These are phyloP conservation scores for Wickerhamiella vanderwaltii DNA, from an alignment of 805 yeast genomes.

Conservation along the genomic window DNA sequence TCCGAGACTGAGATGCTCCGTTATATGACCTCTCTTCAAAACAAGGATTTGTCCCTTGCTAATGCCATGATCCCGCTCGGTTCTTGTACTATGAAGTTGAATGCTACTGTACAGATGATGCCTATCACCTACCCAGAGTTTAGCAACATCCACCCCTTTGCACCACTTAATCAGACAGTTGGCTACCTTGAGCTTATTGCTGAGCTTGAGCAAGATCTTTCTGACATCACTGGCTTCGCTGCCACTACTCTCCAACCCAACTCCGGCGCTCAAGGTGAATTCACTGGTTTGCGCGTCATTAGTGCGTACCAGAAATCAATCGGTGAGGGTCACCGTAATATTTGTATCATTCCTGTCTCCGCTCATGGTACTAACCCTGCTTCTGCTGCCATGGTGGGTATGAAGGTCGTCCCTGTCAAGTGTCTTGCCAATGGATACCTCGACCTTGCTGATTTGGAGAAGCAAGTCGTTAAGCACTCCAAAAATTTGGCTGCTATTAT, in stretches of 20 bases:
- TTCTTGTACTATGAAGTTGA: slow-evolving; percentile 95
- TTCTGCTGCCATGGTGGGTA: slow-evolving; percentile 93
- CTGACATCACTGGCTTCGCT: slow-evolving; percentile 86
- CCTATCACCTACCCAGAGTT: slow-evolving; percentile 94
- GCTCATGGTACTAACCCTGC: slow-evolving; percentile 99
- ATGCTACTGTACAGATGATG: slow-evolving; percentile 89
- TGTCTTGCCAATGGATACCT: slow-evolving; percentile 78
- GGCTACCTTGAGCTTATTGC: slow-evolving; percentile 69
- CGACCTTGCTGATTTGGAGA: slow-evolving; percentile 62
- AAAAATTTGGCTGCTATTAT: slow-evolving; percentile 75
- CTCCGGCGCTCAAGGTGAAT: slow-evolving; percentile 98
- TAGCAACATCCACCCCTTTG: slow-evolving; percentile 81
- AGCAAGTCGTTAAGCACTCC: slow-evolving; percentile 57
- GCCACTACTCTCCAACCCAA: slow-evolving; percentile 91
- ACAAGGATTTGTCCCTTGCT: slow-evolving; percentile 83
- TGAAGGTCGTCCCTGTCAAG: slow-evolving; percentile 85
- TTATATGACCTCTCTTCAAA: slow-evolving; percentile 72
- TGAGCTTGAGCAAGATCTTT: slow-evolving; percentile 73
- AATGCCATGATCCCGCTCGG: slow-evolving; percentile 97
- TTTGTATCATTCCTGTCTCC: slow-evolving; percentile 89
- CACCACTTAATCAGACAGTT: slow-evolving; percentile 73
- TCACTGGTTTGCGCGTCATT: slow-evolving; percentile 82
- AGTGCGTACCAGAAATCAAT: slow-evolving; percentile 56
- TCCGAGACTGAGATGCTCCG: slow-evolving; percentile 93
- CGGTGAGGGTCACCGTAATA: slow-evolving; percentile 63